Conservation (phyloP, 768 basidiomycete species). For the Hericium rajendrae region DNA sequence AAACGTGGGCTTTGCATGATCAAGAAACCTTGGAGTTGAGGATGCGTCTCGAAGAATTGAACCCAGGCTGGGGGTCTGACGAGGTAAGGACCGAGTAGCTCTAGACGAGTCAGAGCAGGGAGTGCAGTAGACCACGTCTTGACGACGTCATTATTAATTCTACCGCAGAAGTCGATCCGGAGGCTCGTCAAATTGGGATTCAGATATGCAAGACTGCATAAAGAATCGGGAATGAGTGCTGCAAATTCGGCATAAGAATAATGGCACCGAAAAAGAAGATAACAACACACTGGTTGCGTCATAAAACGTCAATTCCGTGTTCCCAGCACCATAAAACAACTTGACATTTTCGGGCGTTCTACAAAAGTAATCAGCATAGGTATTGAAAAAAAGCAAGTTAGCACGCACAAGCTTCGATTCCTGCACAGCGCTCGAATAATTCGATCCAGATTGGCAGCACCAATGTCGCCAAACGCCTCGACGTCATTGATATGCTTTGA, state of each 20-base stretch:
- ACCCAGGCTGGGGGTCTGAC: constrained; percentile 69
- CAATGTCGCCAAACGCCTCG: constrained; percentile 83
- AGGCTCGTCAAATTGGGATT: constrained; percentile 79
- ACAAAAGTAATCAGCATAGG: neutral
- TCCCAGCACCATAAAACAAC: constrained; percentile 73
- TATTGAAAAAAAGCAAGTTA: neutral
- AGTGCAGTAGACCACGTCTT: constrained; percentile 52
- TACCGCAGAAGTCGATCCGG: constrained; percentile 80
- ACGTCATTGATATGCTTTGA: constrained; percentile 83
- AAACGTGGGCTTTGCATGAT: constrained; percentile 86
- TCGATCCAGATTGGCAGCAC: constrained; percentile 71
- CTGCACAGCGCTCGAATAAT: constrained; percentile 78
- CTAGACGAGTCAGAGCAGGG: constrained; percentile 56
- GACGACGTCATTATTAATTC: constrained; percentile 56
- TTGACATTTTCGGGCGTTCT: constrained; percentile 74
- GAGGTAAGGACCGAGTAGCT: constrained; percentile 83
- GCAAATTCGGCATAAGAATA: neutral
- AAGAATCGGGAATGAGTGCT: constrained; percentile 65
- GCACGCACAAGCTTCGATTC: constrained; percentile 68
- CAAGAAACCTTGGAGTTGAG: constrained; percentile 59
- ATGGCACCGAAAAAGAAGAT: neutral
- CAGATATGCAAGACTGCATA: constrained; percentile 62
- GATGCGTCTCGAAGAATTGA: constrained; percentile 56
- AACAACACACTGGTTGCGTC: constrained; percentile 78
- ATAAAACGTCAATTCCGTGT: constrained; percentile 63